A percentile compares a stretch with the other conserved stretches of the same genome.
These are phyloP conservation scores for Tillandsia fasciculata DNA, from an alignment of 176 grass and related monocot genomes.

Conservation along the genomic window DNA sequence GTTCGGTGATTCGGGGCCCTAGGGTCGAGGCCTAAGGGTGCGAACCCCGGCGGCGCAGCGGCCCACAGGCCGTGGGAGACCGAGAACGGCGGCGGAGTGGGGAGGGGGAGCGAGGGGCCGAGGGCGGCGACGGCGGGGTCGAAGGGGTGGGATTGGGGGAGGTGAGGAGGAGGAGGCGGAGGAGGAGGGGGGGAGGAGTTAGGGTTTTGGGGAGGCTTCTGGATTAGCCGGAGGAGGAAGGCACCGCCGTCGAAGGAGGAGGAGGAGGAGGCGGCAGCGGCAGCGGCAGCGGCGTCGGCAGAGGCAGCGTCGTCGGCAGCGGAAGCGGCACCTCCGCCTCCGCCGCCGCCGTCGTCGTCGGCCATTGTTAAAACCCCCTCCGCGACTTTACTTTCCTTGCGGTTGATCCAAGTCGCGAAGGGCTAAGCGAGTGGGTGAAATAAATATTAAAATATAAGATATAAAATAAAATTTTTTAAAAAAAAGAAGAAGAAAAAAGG, in stretches of 20 bases:
- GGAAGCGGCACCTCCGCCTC: neutral
- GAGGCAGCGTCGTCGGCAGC: no score
- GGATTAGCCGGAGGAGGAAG: slow-evolving; percentile 55
- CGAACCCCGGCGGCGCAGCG: neutral
- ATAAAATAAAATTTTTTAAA: no score
- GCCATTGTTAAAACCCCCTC: slow-evolving; percentile 7
- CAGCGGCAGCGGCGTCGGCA: no score
- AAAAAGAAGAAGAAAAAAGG: no score
- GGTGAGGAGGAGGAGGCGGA: neutral
- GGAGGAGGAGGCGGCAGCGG: neutral
- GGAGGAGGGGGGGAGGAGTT: slow-evolving; percentile 1
- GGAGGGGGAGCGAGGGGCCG: slow-evolving; percentile 28
- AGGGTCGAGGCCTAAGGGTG: slow-evolving; percentile 13
- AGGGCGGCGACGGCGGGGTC: slow-evolving; percentile 48
- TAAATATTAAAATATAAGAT: no score
- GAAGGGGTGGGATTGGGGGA: slow-evolving; percentile 16
- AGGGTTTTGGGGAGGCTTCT: slow-evolving; percentile 33
- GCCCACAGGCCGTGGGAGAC: no score
- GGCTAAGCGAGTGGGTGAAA: no score
- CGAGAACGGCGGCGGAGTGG: neutral
- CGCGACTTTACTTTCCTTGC: no score
- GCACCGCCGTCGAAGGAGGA: slow-evolving; percentile 37
- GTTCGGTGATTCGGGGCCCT: slow-evolving; percentile 6
- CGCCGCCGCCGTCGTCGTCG: slow-evolving; percentile 9
- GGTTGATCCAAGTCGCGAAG: no score